Base-by-base conservation (phyloP, 78 protist genomes). In the Blattamonas nauphoetae region DNA sequence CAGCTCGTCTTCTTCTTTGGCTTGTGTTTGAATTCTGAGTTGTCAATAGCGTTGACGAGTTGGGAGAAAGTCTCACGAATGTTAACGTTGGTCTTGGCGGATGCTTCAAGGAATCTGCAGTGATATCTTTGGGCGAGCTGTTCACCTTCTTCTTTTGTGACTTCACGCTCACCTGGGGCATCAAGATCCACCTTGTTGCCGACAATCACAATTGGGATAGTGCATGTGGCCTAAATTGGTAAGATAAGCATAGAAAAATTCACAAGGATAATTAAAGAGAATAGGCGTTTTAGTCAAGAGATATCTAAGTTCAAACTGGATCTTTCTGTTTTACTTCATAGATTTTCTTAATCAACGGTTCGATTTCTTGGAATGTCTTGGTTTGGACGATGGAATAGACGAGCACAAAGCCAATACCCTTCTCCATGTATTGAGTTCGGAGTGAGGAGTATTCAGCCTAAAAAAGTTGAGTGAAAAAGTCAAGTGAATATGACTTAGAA, bases 41-140 rank as follows among this genome's bases (percentile, higher is more conserved):
- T 79, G 41, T 79, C 21, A 36, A 79, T 11, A 5, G 32, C 29
- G 41, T 21, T 6, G 33, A 79, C 21, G 41, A 79, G 6, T 21
- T 79, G 43, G 29, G 4, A 4, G 41, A 79, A 79, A 38, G 6
- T 21, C 4, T 79, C 83, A 79, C 83, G 83, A 79, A 79, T 79
- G 32, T 79, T 79, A 6, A 79, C 43, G 41, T 79, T 79, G 29
- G 83, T 21, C 83, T 79, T 79, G 5, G 83, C 83, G 33, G 83
- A 79, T 4, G 42, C 4, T 79, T 79, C 83, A n/a, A 79, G 4
- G 41, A 79, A 79, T 6, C 83, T 21, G 5, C 42, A 4, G 21
- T 36, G 45, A 21, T 33, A 33, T 6, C 41, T n/a, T 5, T n/a
- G 42, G 6, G 83, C 83, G 41, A 79, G 21, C 41, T 79, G 4